phyloP scores from a whole-genome alignment of 2,329 filamentous ascomycete species.

The Bipolaris bicolor region DNA sequence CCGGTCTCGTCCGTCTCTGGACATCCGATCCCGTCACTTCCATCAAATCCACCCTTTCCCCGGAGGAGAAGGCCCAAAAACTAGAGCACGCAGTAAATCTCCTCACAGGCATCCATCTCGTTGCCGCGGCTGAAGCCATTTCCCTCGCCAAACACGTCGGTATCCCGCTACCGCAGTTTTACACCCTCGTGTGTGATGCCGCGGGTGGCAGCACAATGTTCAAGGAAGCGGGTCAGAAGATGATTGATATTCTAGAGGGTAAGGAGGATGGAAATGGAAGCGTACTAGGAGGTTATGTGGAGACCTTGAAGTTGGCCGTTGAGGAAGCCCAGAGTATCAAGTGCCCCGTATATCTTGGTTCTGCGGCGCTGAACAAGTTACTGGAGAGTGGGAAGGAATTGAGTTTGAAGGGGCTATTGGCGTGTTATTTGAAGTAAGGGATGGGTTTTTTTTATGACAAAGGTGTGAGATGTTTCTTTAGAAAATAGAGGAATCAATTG shows the following conservation, averaged over 20 bases:
- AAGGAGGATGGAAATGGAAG: conserved; percentile 26
- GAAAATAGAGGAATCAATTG: no score
- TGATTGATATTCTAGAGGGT: conserved; percentile 43
- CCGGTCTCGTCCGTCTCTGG: conserved; percentile 63
- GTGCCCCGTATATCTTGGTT: conserved; percentile 43
- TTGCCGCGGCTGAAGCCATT: conserved; percentile 47
- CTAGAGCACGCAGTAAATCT: conserved; percentile 47
- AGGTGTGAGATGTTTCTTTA: no score
- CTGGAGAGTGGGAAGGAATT: conserved; percentile 34
- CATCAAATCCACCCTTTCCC: conserved; percentile 32
- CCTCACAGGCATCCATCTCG: conserved; percentile 44
- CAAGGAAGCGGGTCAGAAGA: conserved; percentile 37
- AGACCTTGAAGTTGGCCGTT: conserved; percentile 38
- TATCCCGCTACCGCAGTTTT: conserved; percentile 46
- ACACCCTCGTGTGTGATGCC: conserved; percentile 45
- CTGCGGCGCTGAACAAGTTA: conserved; percentile 41
- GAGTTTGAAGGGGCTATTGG: conserved; percentile 31
- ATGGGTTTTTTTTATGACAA: no score
- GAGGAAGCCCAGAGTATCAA: conserved; percentile 44
- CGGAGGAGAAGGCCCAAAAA: conserved; percentile 37
- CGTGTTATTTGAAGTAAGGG: conserved; percentile 26
- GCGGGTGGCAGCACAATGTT: conserved; percentile 48
- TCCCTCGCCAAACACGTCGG: conserved; percentile 47
- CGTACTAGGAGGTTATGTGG: conserved; percentile 27
- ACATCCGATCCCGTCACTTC: conserved; percentile 47